Evolutionary conservation across 441 rosid species (phyloP).

Genomic region (Brassica hybrid): DNA sequence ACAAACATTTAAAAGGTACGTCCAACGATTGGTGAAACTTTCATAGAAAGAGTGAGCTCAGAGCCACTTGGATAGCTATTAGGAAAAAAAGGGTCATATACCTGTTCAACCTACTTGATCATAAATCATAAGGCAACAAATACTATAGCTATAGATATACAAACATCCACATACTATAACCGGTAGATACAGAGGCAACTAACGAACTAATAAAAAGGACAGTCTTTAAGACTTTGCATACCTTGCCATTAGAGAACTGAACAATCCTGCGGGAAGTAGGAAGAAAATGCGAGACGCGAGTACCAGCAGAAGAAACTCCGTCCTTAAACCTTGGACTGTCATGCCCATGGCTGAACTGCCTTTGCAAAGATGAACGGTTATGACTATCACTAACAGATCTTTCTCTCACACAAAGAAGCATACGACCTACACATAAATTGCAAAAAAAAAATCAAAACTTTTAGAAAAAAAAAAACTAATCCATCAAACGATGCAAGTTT

Average conservation of each 20-base stretch:
- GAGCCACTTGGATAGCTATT: conserved; percentile 13
- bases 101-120: conserved; percentile 15
- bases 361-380: conserved; percentile 44
- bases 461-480: not conserved
- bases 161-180: no score
- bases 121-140: not conserved
- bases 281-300: conserved; percentile 78
- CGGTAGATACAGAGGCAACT: not conserved
- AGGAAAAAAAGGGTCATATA: conserved; percentile 1
- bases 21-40: conserved; percentile 2
- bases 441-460: not conserved
- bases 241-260: conserved; percentile 96
- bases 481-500: not conserved
- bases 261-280: conserved; percentile 95
- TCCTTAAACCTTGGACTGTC: conserved; percentile 44
- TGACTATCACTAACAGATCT: conserved; percentile 44
- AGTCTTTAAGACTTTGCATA: conserved; percentile 36
- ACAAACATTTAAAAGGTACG: conserved; percentile 11
- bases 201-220: not conserved
- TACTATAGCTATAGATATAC: no score
- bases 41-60: conserved; percentile 12
- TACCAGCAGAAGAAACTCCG: conserved; percentile 40
- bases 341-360: conserved; percentile 48
- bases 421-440: conserved; percentile 63
- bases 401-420: conserved; percentile 68